Base-by-base conservation (phyloP, 129 eudicot genomes). In the Flaveria trinervia region DNA sequence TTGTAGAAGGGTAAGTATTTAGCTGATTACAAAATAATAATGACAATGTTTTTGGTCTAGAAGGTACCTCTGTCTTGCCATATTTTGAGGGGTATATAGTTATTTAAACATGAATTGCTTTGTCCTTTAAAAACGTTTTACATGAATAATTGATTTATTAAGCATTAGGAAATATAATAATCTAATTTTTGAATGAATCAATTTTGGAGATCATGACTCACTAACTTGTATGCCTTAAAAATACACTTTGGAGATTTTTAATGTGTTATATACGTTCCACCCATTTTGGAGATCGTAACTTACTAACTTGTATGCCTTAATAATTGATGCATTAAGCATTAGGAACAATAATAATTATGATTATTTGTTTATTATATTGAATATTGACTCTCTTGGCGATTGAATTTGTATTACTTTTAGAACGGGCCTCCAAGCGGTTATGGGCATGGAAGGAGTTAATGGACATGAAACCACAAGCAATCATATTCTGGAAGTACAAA, bases 401-500 rank as follows among this genome's bases (percentile, higher is more conserved):
- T 10, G 15, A 59, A 59, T 22, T 11, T 12, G 65, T 59, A 14
- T 22, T 22, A 69, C 51, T 76, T 61, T 41, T 86, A 93, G 98
- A 15, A 91, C 86, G 77, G 98, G 91, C 46, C 93, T 93, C 28
- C 75, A 75, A 57, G 90, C 86, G 7, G 98, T 93, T 6, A 84
- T 93, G 97, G 97, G 98, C 64, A 85, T 71, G 79, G 85, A 88
- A 70, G 98, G 98, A 80, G 74, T 93, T 23, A 77, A 89, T 74
- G 97, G 97, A 36, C 46, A 68, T 61, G 68, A 85, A 44, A 90
- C 97, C 4, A 85, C 68, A 26, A 93, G 97, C 64, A 90, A 93
- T 84, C 89, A 93, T 83, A 74, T 93, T 36, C 70, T 85, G 5
- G 98, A 93, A 80, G 87, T 90, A 78, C 86, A 82, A 41, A 71